Evolutionary conservation across 2,329 filamentous ascomycete genomes (phyloP).

Genomic region (Cucurbitaria berberidis): DNA sequence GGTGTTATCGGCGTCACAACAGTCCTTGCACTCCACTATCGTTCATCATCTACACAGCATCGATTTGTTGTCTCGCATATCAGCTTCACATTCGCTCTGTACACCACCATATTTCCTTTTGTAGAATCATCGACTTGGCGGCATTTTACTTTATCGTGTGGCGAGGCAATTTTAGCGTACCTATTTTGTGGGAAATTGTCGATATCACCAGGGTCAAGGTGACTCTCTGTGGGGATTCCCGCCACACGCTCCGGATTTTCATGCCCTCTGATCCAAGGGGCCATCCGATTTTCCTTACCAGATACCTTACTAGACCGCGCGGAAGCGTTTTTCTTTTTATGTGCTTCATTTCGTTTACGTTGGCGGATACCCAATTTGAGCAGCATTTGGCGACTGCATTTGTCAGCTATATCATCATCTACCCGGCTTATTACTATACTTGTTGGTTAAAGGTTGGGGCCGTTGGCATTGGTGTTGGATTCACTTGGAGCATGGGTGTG

Average conservation of each 20-base stretch:
- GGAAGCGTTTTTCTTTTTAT: slow-evolving; percentile 30
- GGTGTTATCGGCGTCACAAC: slow-evolving; percentile 40
- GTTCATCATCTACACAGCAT: slow-evolving; percentile 29
- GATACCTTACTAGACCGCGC: slow-evolving; percentile 42
- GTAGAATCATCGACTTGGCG: slow-evolving; percentile 29
- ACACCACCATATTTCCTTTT: slow-evolving; percentile 28
- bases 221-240: slow-evolving; percentile 8
- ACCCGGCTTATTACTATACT: slow-evolving; percentile 13
- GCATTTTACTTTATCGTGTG: slow-evolving; percentile 29
- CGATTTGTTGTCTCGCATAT: slow-evolving; percentile 24
- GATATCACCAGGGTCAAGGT: slow-evolving; percentile 10
- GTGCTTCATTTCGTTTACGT: slow-evolving; percentile 26
- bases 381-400: slow-evolving; percentile 41
- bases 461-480: slow-evolving; percentile 1
- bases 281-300: slow-evolving; percentile 23
- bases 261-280: slow-evolving; percentile 22
- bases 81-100: slow-evolving; percentile 31
- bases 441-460: slow-evolving; percentile 21
- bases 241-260: slow-evolving; percentile 25
- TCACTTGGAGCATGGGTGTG: slow-evolving; percentile 12
- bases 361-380: slow-evolving; percentile 45
- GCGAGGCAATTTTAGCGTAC: slow-evolving; percentile 22
- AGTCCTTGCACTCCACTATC: slow-evolving; percentile 31
- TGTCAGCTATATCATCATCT: slow-evolving; percentile 9
- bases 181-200: slow-evolving; percentile 23